Evolutionary conservation across 441 rosid species (phyloP), one percentile per base, ranked within the genome.

Genomic region (Pelargonium fulgidum): DNA sequence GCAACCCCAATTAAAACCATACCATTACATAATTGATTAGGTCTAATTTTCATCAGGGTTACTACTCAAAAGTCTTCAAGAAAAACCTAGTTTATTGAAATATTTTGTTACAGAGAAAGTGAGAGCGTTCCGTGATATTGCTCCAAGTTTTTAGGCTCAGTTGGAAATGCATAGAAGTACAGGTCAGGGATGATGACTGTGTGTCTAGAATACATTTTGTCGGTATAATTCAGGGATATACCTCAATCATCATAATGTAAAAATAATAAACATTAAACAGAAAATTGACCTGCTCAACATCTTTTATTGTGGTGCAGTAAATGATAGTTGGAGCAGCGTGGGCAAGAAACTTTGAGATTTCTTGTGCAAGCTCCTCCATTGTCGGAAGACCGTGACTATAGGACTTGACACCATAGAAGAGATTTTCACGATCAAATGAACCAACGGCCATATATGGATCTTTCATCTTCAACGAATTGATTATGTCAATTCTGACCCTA

Each of bases 391-490:
- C 76, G 42, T 67, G 80, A 56, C 68, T 80, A 66, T 76, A 69
- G 52, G 73, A 76, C 65, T 84, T 81, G 71, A 80, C 85, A 67
- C 85, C 85, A 44, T 84, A 84, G 79, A 81, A 84, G 63, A 84
- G 80, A 72, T 84, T 84, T 71, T 74, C 73, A 62, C 87, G 82
- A 73, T 84, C 87, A 71, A 84, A 84, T 61, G 87, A 81, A 48
- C 85, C 87, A 71, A 81, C 63, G 54, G 84, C 77, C 66, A 84
- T 24, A 65, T 81, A 84, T 19, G 85, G 84, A 59, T 81, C 72
- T 26, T 70, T 73, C 87, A 84, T 74, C 59, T 80, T 81, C 44
- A 84, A 65, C 68, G 87, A 81, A 74, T 66, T 69, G 42, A 76
- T 72, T 50, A 84, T 75, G 73, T 84, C 87, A 4, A 42, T 33